Evolutionary conservation across 106 monocot species (phyloP), one percentile per base, ranked within the genome.

Genomic region (Cymbidium sinense): DNA sequence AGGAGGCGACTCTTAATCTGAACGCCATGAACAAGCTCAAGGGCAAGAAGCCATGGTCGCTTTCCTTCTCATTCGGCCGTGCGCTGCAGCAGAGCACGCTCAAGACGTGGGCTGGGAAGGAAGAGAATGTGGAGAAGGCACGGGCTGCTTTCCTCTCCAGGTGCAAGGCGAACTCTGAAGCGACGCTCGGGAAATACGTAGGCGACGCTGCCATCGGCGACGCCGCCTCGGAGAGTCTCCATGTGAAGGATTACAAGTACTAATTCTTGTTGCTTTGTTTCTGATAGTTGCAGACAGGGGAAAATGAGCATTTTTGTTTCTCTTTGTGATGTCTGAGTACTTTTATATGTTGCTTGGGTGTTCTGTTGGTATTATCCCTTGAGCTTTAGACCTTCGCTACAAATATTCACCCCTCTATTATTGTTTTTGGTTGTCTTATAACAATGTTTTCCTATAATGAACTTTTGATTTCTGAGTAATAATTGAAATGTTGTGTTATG

Each of bases 201-300:
- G 87, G 87, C 29, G 87, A 79, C 39, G 87, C 83, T 3, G 78
- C 71, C 0, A 78, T 70, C 35, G 84, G 44, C 7, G 86, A 78
- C 5, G 84, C 81, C 23, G 84, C 55, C 5, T 78, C 84, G 0
- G 83, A 84, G 76, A 87, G 84, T 77, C 87, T 86, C 12, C 83
- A 86, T 64, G 86, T 77, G 20, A 86, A 86, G 80, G 82, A 78
- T 36, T 86, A 83, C 83, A 86, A 80, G 65, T 86, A 86, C 52
- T 86, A 43, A 75, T 70, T 78, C 18, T n/a, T 75, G 35, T 0
- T 4, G 1, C 13, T 17, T 31, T 30, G 11, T 13, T 30, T 10
- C 2, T 28, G 9, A 12, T 25, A 12, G 5, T 19, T 19, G 18
- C 15, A 67, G 31, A 13, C 3, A 67, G 67, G 33, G 67, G 61